Conservation (phyloP, 768 basidiomycete species). For the Tulasnella sp. region DNA sequence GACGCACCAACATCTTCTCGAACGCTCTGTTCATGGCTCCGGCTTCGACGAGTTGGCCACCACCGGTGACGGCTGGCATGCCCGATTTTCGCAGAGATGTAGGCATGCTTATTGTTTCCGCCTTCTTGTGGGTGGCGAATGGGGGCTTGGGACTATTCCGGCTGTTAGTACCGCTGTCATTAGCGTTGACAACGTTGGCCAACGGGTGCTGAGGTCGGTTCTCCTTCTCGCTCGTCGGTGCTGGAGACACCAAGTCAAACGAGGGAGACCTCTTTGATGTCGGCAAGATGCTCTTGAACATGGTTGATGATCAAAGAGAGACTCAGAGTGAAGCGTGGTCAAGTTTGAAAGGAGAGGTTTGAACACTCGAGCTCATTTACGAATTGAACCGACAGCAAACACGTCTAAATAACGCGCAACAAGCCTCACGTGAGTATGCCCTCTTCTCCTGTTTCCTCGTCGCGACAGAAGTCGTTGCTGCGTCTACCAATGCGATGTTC, state of each 20-base stretch:
- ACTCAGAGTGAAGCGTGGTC: background rate
- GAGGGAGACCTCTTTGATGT: constrained; percentile 48
- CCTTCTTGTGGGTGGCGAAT: background rate
- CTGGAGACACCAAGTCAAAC: background rate
- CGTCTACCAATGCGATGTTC: too few species aligned
- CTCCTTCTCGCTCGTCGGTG: background rate
- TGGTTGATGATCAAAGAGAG: constrained; percentile 24
- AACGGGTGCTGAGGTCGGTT: constrained; percentile 10
- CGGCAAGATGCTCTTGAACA: constrained; percentile 76
- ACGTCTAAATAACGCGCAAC: constrained; percentile 3
- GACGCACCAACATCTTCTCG: constrained; percentile 64
- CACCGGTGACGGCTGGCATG: background rate
- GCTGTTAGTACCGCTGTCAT: background rate
- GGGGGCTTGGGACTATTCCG: background rate
- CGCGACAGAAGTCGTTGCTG: background rate
- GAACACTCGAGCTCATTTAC: background rate
- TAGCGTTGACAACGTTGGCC: background rate
- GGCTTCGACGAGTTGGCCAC: constrained; percentile 20
- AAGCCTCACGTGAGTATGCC: background rate
- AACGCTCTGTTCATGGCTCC: constrained; percentile 56
- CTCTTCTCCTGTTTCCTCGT: background rate
- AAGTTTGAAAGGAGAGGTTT: background rate
- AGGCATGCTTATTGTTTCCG: background rate
- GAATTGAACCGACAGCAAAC: constrained; percentile 1
- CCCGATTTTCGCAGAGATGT: background rate